phyloP scores from a whole-genome alignment of 345 rosid species.

The Euclidium syriacum region DNA sequence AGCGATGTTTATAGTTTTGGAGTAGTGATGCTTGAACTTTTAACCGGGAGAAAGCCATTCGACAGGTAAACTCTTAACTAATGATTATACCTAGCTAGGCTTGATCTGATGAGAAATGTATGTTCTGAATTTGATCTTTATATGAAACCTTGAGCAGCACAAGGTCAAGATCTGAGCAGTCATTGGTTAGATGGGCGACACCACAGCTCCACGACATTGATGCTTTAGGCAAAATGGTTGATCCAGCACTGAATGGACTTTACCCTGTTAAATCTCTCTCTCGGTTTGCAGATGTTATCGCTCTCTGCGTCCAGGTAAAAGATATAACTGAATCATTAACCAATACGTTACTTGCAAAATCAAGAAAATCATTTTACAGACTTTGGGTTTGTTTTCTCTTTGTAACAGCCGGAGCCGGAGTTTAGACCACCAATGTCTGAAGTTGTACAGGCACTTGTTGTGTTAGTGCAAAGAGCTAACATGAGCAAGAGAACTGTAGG shows the following conservation, averaged over 20 bases:
- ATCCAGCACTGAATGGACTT: slow-evolving; percentile 85
- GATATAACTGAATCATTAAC: neutral
- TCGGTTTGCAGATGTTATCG: slow-evolving; percentile 95
- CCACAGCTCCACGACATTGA: slow-evolving; percentile 99
- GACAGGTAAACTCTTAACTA: slow-evolving; percentile 55
- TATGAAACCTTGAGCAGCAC: slow-evolving; percentile 43
- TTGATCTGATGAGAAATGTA: neutral
- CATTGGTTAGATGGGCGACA: slow-evolving; percentile 98
- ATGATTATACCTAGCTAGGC: neutral
- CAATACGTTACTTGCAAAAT: neutral
- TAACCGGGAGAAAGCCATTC: slow-evolving; percentile 92
- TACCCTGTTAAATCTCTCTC: slow-evolving; percentile 96
- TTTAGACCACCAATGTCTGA: slow-evolving; percentile 97
- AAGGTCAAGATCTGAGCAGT: slow-evolving; percentile 83
- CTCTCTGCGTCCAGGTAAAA: slow-evolving; percentile 96
- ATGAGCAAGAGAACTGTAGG: slow-evolving; percentile 95
- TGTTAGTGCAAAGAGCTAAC: slow-evolving; percentile 87
- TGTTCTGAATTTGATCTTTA: neutral
- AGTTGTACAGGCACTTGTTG: slow-evolving; percentile 90
- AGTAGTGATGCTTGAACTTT: slow-evolving; percentile 96
- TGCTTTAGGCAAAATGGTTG: slow-evolving; percentile 92
- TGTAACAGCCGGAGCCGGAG: slow-evolving; percentile 85
- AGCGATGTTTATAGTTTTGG: slow-evolving; percentile 95
- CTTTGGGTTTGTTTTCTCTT: neutral
- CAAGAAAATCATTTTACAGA: neutral